Evolutionary conservation across 345 rosid genomes (phyloP).

Genomic region (Streptanthus diversifolius): DNA sequence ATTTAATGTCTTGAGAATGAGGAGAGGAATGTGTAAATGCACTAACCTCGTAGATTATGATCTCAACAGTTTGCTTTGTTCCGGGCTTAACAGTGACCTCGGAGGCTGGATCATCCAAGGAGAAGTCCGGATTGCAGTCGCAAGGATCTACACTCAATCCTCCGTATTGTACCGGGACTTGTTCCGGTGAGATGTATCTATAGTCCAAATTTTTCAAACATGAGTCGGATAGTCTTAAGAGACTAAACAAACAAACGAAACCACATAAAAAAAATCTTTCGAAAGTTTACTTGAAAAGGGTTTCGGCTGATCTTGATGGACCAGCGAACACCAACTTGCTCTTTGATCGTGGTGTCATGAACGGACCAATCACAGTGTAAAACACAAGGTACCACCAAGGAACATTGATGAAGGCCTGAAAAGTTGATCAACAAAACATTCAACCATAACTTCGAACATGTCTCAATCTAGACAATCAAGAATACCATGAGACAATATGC

Average conservation of each 20-base stretch:
- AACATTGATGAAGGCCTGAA: conserved; percentile 68
- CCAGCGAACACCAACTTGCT: conserved; percentile 71
- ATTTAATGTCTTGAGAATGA: not conserved
- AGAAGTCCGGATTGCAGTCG: conserved; percentile 76
- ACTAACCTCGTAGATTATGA: conserved; percentile 73
- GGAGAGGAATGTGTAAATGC: not conserved
- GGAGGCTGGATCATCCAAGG: conserved; percentile 61
- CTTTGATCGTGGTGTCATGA: conserved; percentile 65
- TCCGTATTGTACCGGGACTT: conserved; percentile 85
- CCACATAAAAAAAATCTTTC: not conserved
- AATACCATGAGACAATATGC: not conserved
- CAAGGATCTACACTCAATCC: conserved; percentile 81
- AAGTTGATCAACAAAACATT: not conserved
- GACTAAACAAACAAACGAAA: not conserved
- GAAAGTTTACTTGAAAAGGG: conserved; percentile 67
- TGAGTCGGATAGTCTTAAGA: not conserved
- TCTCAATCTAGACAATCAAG: not conserved
- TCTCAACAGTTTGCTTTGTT: conserved; percentile 86
- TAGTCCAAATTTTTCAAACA: conserved; percentile 3
- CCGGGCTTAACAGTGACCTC: conserved; percentile 67
- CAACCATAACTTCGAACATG: not conserved
- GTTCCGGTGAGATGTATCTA: conserved; percentile 79
- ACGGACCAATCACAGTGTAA: conserved; percentile 65
- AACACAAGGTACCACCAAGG: conserved; percentile 77
- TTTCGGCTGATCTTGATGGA: conserved; percentile 54